Conservation (phyloP, 441 rosid genomes). For the Populus hybrid region DNA sequence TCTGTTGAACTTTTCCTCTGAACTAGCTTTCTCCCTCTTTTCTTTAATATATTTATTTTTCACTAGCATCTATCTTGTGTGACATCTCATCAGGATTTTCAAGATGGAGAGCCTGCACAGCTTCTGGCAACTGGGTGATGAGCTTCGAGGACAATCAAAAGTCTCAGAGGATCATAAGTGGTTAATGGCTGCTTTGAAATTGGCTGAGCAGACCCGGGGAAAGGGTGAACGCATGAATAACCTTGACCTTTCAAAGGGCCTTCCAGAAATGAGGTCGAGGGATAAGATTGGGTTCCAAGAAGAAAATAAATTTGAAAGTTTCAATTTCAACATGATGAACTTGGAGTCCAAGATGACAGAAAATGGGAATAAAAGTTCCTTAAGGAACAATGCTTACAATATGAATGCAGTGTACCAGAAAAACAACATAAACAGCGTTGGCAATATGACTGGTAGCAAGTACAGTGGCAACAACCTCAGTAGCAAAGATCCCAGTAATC, state of each 20-base stretch:
- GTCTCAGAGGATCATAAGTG: slow-evolving; percentile 85
- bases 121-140: slow-evolving; percentile 95
- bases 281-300: slow-evolving; percentile 66
- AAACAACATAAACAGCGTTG: slow-evolving; percentile 41
- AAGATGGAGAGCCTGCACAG: slow-evolving; percentile 59
- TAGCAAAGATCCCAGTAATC: slow-evolving; percentile 49
- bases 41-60: background rate
- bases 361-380: slow-evolving; percentile 47
- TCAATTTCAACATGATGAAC: slow-evolving; percentile 65
- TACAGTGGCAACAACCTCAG: slow-evolving; percentile 54
- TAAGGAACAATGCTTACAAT: slow-evolving; percentile 50
- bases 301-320: slow-evolving; percentile 53
- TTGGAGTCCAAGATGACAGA: slow-evolving; percentile 60
- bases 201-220: slow-evolving; percentile 79
- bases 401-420: slow-evolving; percentile 72
- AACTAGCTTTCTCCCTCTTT: background rate
- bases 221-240: slow-evolving; percentile 89
- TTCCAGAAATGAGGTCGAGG: slow-evolving; percentile 53
- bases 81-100: slow-evolving; percentile 24
- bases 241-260: slow-evolving; percentile 75
- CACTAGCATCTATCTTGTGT: slow-evolving; percentile 7
- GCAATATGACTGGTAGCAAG: slow-evolving; percentile 51
- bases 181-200: slow-evolving; percentile 79
- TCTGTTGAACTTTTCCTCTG: background rate
- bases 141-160: slow-evolving; percentile 83